phyloP scores from a whole-genome alignment of 2,329 filamentous ascomycete genomes.

The Chaetomium globosum region DNA sequence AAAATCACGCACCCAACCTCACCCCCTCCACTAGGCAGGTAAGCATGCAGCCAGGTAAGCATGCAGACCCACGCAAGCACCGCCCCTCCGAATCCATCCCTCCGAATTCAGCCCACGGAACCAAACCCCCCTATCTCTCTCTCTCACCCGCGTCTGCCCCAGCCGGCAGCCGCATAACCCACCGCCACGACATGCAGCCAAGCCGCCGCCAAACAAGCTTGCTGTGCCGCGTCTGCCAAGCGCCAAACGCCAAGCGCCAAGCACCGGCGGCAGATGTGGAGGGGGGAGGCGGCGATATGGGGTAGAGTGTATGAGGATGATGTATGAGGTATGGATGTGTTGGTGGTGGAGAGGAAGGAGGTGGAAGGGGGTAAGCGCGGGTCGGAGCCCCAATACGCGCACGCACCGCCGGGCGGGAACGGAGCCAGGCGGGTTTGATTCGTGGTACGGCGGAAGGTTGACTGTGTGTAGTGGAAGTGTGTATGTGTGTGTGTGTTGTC shows the following conservation, averaged over 20 bases:
- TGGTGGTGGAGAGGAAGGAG: no score
- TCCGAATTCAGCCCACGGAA: neutral
- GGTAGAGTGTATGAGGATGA: neutral
- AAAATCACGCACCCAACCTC: neutral
- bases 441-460: neutral
- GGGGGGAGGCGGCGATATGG: neutral
- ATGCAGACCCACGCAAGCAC: neutral
- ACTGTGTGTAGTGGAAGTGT: neutral
- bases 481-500: neutral
- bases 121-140: neutral
- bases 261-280: neutral
- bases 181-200: neutral
- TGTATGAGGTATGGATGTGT: no score
- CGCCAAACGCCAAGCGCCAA: constrained; percentile 4
- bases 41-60: neutral
- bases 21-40: neutral
- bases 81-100: no score
- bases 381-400: neutral
- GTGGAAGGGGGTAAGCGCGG: neutral
- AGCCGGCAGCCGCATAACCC: neutral
- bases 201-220: neutral
- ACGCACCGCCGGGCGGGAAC: neutral
- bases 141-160: neutral
- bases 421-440: neutral
- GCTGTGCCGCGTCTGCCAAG: neutral